A percentile compares a stretch with the other conserved stretches of the same genome.
These are phyloP conservation scores for Lolium rigidum DNA, from an alignment of 176 grass and related monocot species.

Conservation along the genomic window DNA sequence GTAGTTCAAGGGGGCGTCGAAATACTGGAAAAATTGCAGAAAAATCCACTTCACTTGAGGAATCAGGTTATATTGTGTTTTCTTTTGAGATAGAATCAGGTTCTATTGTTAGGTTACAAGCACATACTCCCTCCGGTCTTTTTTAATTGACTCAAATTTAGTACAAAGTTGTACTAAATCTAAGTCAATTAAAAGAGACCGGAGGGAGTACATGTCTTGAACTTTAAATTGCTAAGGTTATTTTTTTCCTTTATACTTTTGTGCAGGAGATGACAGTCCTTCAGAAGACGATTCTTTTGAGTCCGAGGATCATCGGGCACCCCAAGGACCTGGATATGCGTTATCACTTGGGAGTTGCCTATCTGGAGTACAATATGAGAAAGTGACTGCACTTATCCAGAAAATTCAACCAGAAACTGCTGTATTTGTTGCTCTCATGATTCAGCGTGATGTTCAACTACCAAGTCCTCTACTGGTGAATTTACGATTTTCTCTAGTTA, in stretches of 20 bases:
- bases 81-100: neutral
- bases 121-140: too few relatives aligned
- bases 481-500: neutral
- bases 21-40: neutral
- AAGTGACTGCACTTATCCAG: neutral
- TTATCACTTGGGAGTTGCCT: conserved; percentile 1
- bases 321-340: neutral
- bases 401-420: neutral
- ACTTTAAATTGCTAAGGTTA: neutral
- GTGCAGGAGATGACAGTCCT: neutral
- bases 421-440: conserved; percentile 4
- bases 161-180: too few relatives aligned
- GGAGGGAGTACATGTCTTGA: neutral
- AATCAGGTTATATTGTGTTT: conserved; percentile 6
- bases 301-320: neutral
- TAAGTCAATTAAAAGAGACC: too few relatives aligned
- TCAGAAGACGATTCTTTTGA: neutral
- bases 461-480: conserved; percentile 7
- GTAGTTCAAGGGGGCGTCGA: neutral
- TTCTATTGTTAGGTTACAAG: neutral
- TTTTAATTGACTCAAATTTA: too few relatives aligned
- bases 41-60: neutral
- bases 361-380: conserved; percentile 8
- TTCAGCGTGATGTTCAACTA: neutral
- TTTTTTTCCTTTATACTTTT: neutral